These are phyloP conservation scores for Colletotrichum eremochloae DNA, from an alignment of 2,329 filamentous ascomycete genomes.

Conservation along the genomic window DNA sequence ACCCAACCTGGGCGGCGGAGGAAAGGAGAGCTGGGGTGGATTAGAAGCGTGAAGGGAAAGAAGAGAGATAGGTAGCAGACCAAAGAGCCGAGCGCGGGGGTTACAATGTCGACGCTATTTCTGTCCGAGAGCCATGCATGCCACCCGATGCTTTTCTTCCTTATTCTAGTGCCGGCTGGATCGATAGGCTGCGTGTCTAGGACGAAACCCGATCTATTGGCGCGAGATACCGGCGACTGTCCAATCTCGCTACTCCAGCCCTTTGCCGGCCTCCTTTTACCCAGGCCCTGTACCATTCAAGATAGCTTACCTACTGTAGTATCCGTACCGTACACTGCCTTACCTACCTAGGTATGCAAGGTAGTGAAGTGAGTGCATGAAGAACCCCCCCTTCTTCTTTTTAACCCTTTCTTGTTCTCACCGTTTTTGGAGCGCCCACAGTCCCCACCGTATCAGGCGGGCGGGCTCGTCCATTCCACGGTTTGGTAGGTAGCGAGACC, in stretches of 20 bases:
- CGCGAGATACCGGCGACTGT: neutral
- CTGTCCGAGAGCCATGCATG: neutral
- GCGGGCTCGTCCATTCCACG: too few relatives aligned
- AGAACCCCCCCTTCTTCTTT: neutral
- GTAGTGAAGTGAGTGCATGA: neutral
- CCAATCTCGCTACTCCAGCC: conserved; percentile 9
- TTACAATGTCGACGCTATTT: neutral
- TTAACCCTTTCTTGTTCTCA: neutral
- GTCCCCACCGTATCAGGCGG: neutral
- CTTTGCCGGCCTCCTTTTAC: neutral
- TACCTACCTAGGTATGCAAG: neutral
- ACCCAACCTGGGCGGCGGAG: neutral
- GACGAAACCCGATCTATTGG: conserved; percentile 5
- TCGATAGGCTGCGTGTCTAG: neutral
- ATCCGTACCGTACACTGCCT: too few relatives aligned
- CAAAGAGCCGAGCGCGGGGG: neutral
- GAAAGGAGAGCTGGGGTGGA: too few relatives aligned
- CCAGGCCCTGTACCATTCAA: too few relatives aligned
- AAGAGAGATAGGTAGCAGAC: too few relatives aligned
- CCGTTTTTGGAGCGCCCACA: neutral
- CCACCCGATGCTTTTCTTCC: neutral
- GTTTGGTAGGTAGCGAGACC: neutral
- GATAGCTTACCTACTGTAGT: too few relatives aligned
- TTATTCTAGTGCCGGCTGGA: conserved; percentile 3
- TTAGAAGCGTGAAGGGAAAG: too few relatives aligned